Evolutionary conservation across 768 basidiomycete species (phyloP), one percentile per base, ranked within the genome.

Genomic region (Glaciozyma antarctica): DNA sequence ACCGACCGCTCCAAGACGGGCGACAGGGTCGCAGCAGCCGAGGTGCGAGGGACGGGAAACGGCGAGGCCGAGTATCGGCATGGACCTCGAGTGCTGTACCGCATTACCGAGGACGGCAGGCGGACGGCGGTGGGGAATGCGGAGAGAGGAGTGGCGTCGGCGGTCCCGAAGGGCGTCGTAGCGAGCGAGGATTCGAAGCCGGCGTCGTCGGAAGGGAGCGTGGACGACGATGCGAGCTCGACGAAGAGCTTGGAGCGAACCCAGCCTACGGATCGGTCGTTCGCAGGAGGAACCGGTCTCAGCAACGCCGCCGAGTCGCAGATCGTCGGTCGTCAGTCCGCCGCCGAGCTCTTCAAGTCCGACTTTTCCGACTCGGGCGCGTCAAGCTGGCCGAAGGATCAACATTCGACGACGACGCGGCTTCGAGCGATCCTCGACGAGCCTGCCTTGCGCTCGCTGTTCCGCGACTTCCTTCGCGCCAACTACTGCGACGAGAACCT

Each of bases 401-500:
- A 88, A 76, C 90, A 95, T 80, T 90, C 87, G 76, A 94, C 94
- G 74, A 88, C 90, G 19, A 90, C 92, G 63, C 87, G 90, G 60
- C 80, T 98, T 53, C 84, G 85, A 68, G 88, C 88, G 76, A 93
- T 99, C 68, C 82, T 99, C 28, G 93, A 94, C 68, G 91, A 98
- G 68, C 88, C 93, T 0, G 86, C 86, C 38, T 79, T 93, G 45
- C 85, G 95, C 19, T 83, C 84, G 4, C 79, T 97, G 58, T 99
- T 99, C 82, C 86, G 95, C 65, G 95, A 98, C 69, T 94, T 92
- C 80, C 78, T 99, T 61, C 84, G 90, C 41, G 82, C 84, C 62
- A 98, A 97, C 77, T 98, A 95, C 76, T 98, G 90, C 78, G 95
- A 99, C 75, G 95, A 99, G 80, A 99, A 99, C 76, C 79, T 99